phyloP scores from a whole-genome alignment of 2,329 filamentous ascomycete genomes.

The Aschersonia sp. region DNA sequence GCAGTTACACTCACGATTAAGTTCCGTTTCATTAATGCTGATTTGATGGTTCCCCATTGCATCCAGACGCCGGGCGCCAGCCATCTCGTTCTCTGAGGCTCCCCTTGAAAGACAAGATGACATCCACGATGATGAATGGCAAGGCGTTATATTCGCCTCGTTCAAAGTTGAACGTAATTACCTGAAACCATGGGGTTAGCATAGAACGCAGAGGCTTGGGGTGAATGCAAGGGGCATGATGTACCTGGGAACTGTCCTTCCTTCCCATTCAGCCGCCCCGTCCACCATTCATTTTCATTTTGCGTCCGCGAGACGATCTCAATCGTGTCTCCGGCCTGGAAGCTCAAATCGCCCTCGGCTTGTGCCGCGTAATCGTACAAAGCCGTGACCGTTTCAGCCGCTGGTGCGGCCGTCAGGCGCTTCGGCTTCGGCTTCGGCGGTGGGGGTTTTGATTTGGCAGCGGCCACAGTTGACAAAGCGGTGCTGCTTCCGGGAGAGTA shows the following conservation, averaged over 20 bases:
- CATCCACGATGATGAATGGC: background rate
- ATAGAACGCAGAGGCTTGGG: background rate
- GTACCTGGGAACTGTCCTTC: constrained; percentile 90
- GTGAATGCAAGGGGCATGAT: constrained; percentile 12
- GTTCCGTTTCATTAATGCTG: too few relatives aligned
- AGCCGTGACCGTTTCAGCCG: constrained; percentile 70
- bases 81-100: background rate
- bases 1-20: too few relatives aligned
- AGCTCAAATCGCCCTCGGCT: constrained; percentile 86
- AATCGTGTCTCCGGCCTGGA: constrained; percentile 76
- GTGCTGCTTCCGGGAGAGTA: constrained; percentile 40
- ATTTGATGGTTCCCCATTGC: too few relatives aligned
- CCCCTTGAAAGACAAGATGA: background rate
- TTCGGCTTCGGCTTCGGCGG: constrained; percentile 70
- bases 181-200: background rate
- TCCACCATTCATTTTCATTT: constrained; percentile 98
- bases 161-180: constrained; percentile 5
- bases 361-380: constrained; percentile 95
- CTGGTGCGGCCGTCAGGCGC: constrained; percentile 49
- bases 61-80: background rate
- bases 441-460: constrained; percentile 52
- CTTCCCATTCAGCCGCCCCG: constrained; percentile 63
- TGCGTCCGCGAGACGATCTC: constrained; percentile 73
- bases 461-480: constrained; percentile 31
- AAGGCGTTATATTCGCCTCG: background rate